These are phyloP conservation scores for Fremontodendron californicum DNA, from an alignment of 345 rosid genomes.

Conservation along the genomic window DNA sequence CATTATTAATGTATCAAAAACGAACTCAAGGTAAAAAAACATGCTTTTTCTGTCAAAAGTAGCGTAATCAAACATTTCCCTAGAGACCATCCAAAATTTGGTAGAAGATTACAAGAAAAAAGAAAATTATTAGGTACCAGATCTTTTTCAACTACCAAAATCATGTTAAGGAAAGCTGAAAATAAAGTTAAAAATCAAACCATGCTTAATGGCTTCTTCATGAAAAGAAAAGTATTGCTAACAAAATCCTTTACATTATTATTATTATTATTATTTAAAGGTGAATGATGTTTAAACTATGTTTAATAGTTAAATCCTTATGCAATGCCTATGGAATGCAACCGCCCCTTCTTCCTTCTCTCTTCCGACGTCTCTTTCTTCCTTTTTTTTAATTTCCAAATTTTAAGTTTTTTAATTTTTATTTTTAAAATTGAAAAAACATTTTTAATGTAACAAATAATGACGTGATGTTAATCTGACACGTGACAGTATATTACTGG, in stretches of 20 bases:
- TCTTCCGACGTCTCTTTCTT: no score
- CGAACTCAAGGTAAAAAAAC: no score
- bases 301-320: not conserved
- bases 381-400: no score
- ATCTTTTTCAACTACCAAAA: conserved; percentile 6
- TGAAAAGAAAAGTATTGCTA: not conserved
- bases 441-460: no score
- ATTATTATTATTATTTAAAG: no score
- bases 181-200: not conserved
- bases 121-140: conserved; percentile 3
- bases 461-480: no score
- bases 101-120: not conserved
- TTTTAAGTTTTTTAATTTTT: no score
- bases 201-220: conserved; percentile 5
- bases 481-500: no score
- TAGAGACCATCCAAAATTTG: conserved; percentile 6
- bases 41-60: conserved; percentile 4
- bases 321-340: no score
- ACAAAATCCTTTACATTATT: not conserved
- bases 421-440: no score
- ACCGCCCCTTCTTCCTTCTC: no score
- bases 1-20: no score
- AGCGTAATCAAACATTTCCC: not conserved
- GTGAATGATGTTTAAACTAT: not conserved
- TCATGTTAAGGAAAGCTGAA: conserved; percentile 9